Base-by-base conservation (phyloP, 1,139 yeast genomes). In the Yamadazyma sp. region DNA sequence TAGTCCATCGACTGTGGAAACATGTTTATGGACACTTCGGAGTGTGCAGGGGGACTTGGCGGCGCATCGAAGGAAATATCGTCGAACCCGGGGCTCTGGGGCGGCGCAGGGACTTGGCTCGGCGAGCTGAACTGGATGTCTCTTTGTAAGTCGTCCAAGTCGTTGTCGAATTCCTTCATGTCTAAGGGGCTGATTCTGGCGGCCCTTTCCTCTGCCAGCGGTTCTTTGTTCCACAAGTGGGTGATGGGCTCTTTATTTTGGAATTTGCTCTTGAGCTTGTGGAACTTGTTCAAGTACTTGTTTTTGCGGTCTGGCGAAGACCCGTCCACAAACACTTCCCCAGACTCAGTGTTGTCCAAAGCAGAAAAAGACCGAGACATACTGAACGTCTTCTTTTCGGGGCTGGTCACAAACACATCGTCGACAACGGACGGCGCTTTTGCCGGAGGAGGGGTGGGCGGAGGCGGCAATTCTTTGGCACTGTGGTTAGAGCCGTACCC, bases 241-340 rank as follows among this genome's bases (percentile, higher is more conserved):
- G 61, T 52, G 20, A 67, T 56, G 4, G 73, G 66, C 38, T 69
- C 75, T 47, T 62, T 67, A n/a, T 61, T 48, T 39, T 57, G 61
- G 42, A 69, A 61, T 45, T 61, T 66, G 33, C 46, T 52, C 41
- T 59, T 66, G 32, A 70, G 48, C 49, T 61, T 66, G 40, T 53
- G 52, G 41, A 71, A 56, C 38, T 63, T 65, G 18, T 50, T 45
- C 8, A 53, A 50, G 39, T 58, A 59, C 39, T 59, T 62, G 31
- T 54, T 55, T 31, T 45, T 47, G 22, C 22, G 22, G 22, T 20
- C 29, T 37, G 35, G 8, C 29, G 37, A 9, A 36, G 39, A n/a
- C 35, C 26, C 2, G 34, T 5, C 15, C 9, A 34, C 44, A 26
- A 43, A 43, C 24, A 41, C 47, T 5, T 44, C 49, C 12, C n/a